Conservation (phyloP, 2,329 filamentous ascomycete genomes). For the Sporothrix luriei region DNA sequence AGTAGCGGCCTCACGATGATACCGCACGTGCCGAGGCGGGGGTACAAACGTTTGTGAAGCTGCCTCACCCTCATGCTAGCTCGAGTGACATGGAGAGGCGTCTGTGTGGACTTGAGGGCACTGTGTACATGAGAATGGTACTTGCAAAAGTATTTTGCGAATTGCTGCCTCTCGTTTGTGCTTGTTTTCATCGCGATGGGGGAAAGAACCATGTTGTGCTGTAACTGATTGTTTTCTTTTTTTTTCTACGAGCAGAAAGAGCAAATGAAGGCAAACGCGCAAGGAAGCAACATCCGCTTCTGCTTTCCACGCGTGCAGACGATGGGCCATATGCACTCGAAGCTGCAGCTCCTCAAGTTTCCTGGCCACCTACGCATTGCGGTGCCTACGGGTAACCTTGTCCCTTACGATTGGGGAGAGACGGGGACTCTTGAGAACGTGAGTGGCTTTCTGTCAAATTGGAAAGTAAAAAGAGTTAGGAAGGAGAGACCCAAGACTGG, state of each 20-base stretch:
- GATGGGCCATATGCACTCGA: conserved; percentile 84
- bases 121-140: background rate
- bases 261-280: conserved; percentile 54
- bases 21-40: background rate
- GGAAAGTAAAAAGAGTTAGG: background rate
- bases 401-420: conserved; percentile 88
- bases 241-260: conserved; percentile 47
- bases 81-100: background rate
- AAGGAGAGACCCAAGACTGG: background rate
- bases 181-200: background rate
- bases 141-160: background rate
- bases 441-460: conserved; percentile 37
- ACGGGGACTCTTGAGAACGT: conserved; percentile 83
- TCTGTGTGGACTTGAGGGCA: background rate
- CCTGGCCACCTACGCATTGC: conserved; percentile 73
- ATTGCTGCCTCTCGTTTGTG: background rate
- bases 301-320: conserved; percentile 83
- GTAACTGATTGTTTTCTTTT: background rate
- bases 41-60: background rate
- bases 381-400: conserved; percentile 84
- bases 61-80: background rate
- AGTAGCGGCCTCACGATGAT: too few relatives aligned
- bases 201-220: background rate
- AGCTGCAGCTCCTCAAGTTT: conserved; percentile 87
- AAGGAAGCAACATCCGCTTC: conserved; percentile 60